phyloP scores from a whole-genome alignment of 2,329 filamentous ascomycete species.

The Colletotrichum acutatum region DNA sequence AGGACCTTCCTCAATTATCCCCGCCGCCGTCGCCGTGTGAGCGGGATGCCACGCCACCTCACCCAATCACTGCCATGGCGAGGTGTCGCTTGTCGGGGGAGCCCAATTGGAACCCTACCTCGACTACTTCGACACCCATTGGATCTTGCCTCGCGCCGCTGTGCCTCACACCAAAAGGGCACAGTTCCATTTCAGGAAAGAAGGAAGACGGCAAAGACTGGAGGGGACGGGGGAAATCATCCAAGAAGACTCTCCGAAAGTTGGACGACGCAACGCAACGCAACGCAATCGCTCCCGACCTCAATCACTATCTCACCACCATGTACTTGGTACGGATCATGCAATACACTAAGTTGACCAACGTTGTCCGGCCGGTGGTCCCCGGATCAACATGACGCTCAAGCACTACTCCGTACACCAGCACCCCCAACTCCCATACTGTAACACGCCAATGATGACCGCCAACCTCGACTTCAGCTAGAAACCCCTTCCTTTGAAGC shows the following conservation, averaged over 20 bases:
- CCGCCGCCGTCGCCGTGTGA: neutral
- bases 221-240: neutral
- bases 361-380: neutral
- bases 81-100: neutral
- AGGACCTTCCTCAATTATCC: conserved; percentile 3
- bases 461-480: neutral
- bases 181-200: conserved; percentile 12
- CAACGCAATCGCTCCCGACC: neutral
- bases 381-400: neutral
- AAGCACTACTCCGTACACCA: neutral
- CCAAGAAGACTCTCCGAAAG: neutral
- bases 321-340: no score
- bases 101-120: conserved; percentile 6
- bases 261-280: neutral
- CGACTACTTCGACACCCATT: conserved; percentile 2
- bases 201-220: neutral
- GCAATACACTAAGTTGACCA: neutral
- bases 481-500: conserved; percentile 7
- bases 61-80: neutral
- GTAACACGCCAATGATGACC: conserved; percentile 1
- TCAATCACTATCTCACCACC: no score
- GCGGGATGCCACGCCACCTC: neutral
- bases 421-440: neutral
- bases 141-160: neutral
- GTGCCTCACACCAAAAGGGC: conserved; percentile 3